These are phyloP conservation scores for Aphanomyces invadans DNA, from an alignment of 352 stramenopile species.

Conservation along the genomic window DNA sequence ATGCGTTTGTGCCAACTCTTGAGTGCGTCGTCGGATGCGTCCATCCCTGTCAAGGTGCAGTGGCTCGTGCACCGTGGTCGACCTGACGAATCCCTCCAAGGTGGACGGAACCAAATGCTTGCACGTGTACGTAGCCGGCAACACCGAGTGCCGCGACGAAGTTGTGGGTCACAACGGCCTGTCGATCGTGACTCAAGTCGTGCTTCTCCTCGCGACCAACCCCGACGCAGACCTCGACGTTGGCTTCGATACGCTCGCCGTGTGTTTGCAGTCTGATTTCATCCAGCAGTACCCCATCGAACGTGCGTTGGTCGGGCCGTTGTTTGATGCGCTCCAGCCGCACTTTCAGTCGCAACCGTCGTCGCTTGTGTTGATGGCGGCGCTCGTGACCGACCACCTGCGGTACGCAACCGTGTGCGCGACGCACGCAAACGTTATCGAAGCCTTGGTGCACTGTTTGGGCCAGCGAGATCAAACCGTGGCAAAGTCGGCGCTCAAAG, in stretches of 20 bases:
- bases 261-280: constrained; percentile 12
- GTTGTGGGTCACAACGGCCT: constrained; percentile 50
- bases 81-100: no score
- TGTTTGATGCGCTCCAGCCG: not conserved
- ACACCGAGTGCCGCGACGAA: constrained; percentile 61
- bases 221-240: not conserved
- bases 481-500: not conserved
- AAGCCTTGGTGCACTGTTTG: not conserved
- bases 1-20: constrained; percentile 45
- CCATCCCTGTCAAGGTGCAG: constrained; percentile 23
- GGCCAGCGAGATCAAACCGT: not conserved
- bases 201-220: not conserved
- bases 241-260: not conserved
- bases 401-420: not conserved
- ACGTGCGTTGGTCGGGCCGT: not conserved
- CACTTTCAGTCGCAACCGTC: not conserved
- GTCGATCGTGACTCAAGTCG: constrained; percentile 31
- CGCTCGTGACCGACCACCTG: constrained; percentile 1
- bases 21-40: constrained; percentile 35
- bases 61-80: not conserved
- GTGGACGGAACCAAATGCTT: constrained; percentile 64
- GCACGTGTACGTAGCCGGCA: constrained; percentile 65
- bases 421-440: not conserved
- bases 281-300: constrained; percentile 13
- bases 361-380: not conserved